Conservation (phyloP, 1,284 basidiomycete species). For the Melampsora larici-populina region DNA sequence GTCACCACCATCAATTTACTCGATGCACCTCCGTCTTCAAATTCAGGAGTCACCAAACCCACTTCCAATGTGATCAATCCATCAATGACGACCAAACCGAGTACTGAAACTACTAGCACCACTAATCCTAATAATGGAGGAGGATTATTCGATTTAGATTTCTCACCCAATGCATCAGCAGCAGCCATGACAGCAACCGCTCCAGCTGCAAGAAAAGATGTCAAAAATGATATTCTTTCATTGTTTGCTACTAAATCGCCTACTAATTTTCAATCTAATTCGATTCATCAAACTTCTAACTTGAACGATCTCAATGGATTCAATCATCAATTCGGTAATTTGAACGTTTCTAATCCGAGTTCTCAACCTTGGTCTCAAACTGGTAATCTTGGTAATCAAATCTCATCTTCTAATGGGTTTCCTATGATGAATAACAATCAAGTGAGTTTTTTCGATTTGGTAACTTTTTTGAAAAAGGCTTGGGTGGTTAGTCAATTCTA, state of each 20-base stretch:
- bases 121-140: constrained; percentile 55
- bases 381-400: background rate
- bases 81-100: constrained; percentile 56
- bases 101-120: constrained; percentile 45
- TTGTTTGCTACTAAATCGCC: constrained; percentile 63
- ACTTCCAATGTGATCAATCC: constrained; percentile 55
- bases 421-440: too few species aligned
- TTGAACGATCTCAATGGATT: constrained; percentile 4
- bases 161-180: constrained; percentile 62
- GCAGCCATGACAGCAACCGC: constrained; percentile 52
- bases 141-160: constrained; percentile 81
- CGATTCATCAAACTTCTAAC: background rate
- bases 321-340: constrained; percentile 40
- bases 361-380: constrained; percentile 8
- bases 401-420: background rate
- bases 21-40: constrained; percentile 48
- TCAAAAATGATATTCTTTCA: constrained; percentile 81
- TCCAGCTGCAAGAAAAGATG: constrained; percentile 62
- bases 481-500: too few species aligned
- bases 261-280: background rate
- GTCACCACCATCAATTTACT: constrained; percentile 52
- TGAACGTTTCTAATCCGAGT: constrained; percentile 13
- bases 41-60: constrained; percentile 57
- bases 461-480: background rate
- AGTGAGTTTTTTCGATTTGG: background rate